Evolutionary conservation across 352 stramenopile genomes (phyloP), one percentile per base, ranked within the genome.

Genomic region (Halophytophthora polymorphica): DNA sequence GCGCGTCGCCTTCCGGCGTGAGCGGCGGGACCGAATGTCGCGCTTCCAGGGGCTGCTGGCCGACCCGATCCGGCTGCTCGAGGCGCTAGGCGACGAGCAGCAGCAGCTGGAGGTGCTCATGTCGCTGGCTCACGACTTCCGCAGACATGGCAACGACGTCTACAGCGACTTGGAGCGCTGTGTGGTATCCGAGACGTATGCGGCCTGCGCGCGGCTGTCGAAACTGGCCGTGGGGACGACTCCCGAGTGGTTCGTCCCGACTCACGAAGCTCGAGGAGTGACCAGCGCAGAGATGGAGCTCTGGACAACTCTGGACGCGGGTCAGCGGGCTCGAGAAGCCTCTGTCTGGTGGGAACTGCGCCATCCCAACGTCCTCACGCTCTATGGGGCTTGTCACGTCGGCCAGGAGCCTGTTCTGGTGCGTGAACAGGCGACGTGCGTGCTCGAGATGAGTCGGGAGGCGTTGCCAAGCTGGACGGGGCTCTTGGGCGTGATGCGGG

Each of bases 361-460:
- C 12, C 68, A 77, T 15, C 64, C 64, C 17, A 51, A 77, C 19
- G 49, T 77, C 21, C 55, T 72, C 34, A 58, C 62, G 19, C 37
- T 77, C 2, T 73, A 65, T 21, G 64, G 64, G 12, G 68, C 57
- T 0, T 77, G 64, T 8, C 68, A 77, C 36, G 53, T 74, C 12
- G 61, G 68, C 28, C 56, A 60, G 2, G 44, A 43, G 21, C 42
- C 61, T 17, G 22, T 61, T 12, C 25, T 71, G 17, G 52, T 71
- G n/a, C 55, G 52, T 29, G 57, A 67, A 36, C 60, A 35, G 17
- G 60, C 52, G 31, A 56, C 65, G 21, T 58, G 46, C 6, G 48
- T 62, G 35, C 42, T 45, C 53, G 38, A 55, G 53, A 67, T 18
- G 53, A 59, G 15, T 13, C 52, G 21, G 36, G 51, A 17, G 53